Evolutionary conservation across 2,329 filamentous ascomycete species (phyloP), one percentile per base, ranked within the genome.

Genomic region (Chalaropsis thielavioides): DNA sequence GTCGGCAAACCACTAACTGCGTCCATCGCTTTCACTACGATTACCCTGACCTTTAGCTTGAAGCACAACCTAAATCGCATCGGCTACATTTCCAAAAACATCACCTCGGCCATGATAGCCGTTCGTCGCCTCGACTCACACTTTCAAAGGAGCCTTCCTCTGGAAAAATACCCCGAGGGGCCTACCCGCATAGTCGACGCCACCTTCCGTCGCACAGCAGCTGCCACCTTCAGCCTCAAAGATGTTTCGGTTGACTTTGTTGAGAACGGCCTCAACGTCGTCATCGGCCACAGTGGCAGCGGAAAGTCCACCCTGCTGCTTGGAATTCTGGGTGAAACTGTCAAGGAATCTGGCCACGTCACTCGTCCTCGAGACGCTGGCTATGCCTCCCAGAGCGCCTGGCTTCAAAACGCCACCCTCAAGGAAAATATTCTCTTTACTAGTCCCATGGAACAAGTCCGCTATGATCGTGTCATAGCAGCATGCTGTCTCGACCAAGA

Each of bases 351-450:
- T 2, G 81, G 81, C 17, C 70, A 71, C 17, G 75, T 83, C 19
- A 78, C 77, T 2, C 75, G 77, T 6, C 80, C 80, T 0, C 73
- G 74, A 22, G 81, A 83, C 64, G 75, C 83, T 35, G 81, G 80
- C 0, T 84, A 80, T 71, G 80, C 81, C 6, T 81, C 81, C 1
- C 82, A 84, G 67, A 79, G 79, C 1, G 73, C 81, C 0, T 84
- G 81, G 81, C 73, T 84, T 3, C 81, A 83, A 69, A 83, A 82
- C 64, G 80, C 80, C 40, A 81, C 79, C 0, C 77, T 84, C 51
- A 76, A 76, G 54, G 76, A 80, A 54, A 84, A 84, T 62, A 79
- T 84, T 54, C 69, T 83, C 1, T 83, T 84, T 68, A 78, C 80
- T 17, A 78, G 76, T 43, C 69, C 74, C 7, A 79, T 81, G 69